These are phyloP conservation scores for Gnaphalium uliginosum DNA, from an alignment of 129 eudicot species.

Conservation along the genomic window DNA sequence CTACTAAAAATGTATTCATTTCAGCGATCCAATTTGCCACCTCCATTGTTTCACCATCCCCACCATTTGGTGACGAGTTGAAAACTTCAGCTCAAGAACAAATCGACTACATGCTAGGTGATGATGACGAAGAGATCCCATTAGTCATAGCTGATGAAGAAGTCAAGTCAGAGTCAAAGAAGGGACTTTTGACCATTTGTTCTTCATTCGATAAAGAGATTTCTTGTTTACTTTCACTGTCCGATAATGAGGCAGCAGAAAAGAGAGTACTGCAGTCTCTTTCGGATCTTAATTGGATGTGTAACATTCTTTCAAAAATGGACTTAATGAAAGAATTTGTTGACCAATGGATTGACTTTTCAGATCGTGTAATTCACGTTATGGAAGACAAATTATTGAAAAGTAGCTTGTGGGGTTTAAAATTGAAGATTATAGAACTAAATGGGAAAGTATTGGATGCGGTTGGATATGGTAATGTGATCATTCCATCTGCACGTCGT, in stretches of 20 bases:
- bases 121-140: slow-evolving; percentile 66
- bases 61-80: slow-evolving; percentile 71
- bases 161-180: slow-evolving; percentile 51
- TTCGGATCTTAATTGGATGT: slow-evolving; percentile 74
- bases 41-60: slow-evolving; percentile 45
- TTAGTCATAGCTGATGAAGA: slow-evolving; percentile 63
- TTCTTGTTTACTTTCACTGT: slow-evolving; percentile 39
- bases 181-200: slow-evolving; percentile 53
- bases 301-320: slow-evolving; percentile 62
- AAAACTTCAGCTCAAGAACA: slow-evolving; percentile 91
- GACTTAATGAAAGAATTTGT: slow-evolving; percentile 77
- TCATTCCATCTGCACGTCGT: slow-evolving; percentile 55
- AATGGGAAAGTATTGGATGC: slow-evolving; percentile 81
- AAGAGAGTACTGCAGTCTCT: slow-evolving; percentile 47
- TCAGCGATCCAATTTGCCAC: slow-evolving; percentile 88
- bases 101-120: slow-evolving; percentile 85
- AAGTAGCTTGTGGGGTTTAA: slow-evolving; percentile 56
- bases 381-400: slow-evolving; percentile 49
- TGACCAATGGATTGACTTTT: slow-evolving; percentile 61
- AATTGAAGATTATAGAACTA: slow-evolving; percentile 60
- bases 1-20: slow-evolving; percentile 65
- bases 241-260: slow-evolving; percentile 40
- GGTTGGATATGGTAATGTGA: slow-evolving; percentile 88
- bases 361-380: slow-evolving; percentile 37
- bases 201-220: slow-evolving; percentile 48